Evolutionary conservation across 169 alveolate genomes (phyloP).

Genomic region (Nephromyces sp.): DNA sequence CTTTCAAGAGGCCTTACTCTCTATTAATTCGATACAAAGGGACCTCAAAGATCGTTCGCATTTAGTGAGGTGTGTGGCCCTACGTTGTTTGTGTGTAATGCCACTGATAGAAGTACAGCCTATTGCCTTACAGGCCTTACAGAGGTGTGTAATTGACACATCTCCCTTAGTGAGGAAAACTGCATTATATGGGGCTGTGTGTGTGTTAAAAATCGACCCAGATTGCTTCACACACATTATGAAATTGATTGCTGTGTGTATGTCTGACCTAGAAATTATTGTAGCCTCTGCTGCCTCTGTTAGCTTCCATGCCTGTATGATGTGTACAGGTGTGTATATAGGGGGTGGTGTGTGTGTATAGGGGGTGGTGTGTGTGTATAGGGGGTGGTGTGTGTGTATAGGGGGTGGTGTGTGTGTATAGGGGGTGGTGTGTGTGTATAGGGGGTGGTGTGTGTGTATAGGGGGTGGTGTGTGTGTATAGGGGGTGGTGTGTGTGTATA

Average conservation of each 20-base stretch:
- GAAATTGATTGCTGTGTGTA: conserved; percentile 23
- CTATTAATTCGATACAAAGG: conserved; percentile 59
- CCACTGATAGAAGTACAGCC: conserved; percentile 53
- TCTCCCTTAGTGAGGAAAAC: conserved; percentile 66
- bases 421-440: too few relatives aligned
- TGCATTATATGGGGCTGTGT: conserved; percentile 58
- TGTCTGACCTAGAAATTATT: conserved; percentile 39
- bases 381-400: too few relatives aligned
- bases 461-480: too few relatives aligned
- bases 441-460: too few relatives aligned
- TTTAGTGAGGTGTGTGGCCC: conserved; percentile 57
- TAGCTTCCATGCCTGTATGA: conserved; percentile 36
- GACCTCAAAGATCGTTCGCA: conserved; percentile 56
- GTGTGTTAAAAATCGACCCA: conserved; percentile 45
- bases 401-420: too few relatives aligned
- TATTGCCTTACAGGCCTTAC: conserved; percentile 47
- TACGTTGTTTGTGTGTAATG: conserved; percentile 59
- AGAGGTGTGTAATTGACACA: conserved; percentile 55
- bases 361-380: too few relatives aligned
- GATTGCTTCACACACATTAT: conserved; percentile 34
- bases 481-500: too few relatives aligned
- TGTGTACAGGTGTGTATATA: too few relatives aligned
- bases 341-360: too few relatives aligned
- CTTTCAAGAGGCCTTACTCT: conserved; percentile 50
- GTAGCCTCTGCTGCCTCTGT: conserved; percentile 52